Base-by-base conservation (phyloP, 2,329 filamentous ascomycete species). In the Ophiostoma pallidulum region DNA sequence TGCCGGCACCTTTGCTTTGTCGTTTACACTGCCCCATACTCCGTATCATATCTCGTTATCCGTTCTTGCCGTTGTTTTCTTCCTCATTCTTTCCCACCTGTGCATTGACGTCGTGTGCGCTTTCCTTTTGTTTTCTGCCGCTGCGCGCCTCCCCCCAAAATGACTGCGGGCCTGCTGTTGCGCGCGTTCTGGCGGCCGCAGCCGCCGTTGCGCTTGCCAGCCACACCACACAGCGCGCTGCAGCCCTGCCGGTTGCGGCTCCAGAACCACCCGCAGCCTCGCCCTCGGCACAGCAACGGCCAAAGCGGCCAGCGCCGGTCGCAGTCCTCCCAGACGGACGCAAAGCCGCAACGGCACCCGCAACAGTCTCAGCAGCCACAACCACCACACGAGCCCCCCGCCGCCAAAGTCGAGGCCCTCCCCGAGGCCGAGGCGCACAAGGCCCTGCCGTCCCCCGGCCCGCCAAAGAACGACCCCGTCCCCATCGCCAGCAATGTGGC, bases 401-500 rank as follows among this genome's bases (percentile, higher is more conserved):
- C 36, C 2, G 12, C 29, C 29, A 40, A 33, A 8, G 19, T n/a
- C 31, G 37, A 26, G 8, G 29, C 38, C 16, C 18, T 29, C 2
- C 37, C 45, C n/a, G 29, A 41, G 20, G 12, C 36, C 43, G 35
- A 35, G 38, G 22, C 44, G 8, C 38, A 20, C 38, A 50, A 52
- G 33, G 12, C 38, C 10, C 48, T 51, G 33, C 52, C 51, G 32
- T 56, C 56, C 22, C 45, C 55, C 3, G 54, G 53, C 4, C 53
- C 51, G 24, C 36, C 43, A 26, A 39, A 51, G 13, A 59, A 61
- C 26, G 59, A 62, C 41, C 61, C 68, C 19, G 67, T 73, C 41
- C 69, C 71, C 3, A 63, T 67, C 4, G 64, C 67, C 7, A 67
- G 65, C 53, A 68, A 66, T 20, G 62, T 70, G 19, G 58, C 68